A percentile compares a stretch with the other conserved stretches of the same genome.
These are phyloP conservation scores for Cyclocybe aegerita DNA, from an alignment of 768 basidiomycete species.

Conservation along the genomic window DNA sequence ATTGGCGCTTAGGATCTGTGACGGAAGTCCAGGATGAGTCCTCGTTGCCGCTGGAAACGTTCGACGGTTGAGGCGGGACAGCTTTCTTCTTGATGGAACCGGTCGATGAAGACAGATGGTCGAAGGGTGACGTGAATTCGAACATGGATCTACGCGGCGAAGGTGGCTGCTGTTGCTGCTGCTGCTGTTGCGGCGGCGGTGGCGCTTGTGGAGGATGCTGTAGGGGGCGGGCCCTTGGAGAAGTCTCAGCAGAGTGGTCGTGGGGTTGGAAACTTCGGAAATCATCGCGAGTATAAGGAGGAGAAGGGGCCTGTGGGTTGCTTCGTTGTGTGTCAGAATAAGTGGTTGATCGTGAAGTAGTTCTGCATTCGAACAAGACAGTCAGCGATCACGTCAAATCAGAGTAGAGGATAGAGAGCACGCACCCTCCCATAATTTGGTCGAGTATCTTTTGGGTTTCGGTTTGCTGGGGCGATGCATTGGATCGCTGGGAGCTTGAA, in stretches of 20 bases:
- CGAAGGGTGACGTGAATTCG: constrained; percentile 83
- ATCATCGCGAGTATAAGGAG: constrained; percentile 50
- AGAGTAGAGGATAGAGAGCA: constrained; percentile 20
- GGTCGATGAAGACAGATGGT: constrained; percentile 62
- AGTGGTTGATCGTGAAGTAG: constrained; percentile 44
- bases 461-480: constrained; percentile 55
- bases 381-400: constrained; percentile 18
- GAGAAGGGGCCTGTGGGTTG: constrained; percentile 41
- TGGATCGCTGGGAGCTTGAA: constrained; percentile 49
- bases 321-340: constrained; percentile 48
- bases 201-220: constrained; percentile 24
- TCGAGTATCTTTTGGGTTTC: constrained; percentile 78
- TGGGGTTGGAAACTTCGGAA: constrained; percentile 42
- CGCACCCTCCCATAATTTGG: constrained; percentile 81
- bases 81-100: constrained; percentile 67
- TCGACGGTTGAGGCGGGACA: constrained; percentile 45
- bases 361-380: constrained; percentile 30
- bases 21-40: constrained; percentile 58
- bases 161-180: constrained; percentile 52
- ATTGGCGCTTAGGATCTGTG: constrained; percentile 73
- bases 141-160: constrained; percentile 82
- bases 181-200: constrained; percentile 25
- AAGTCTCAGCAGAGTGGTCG: constrained; percentile 39
- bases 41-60: constrained; percentile 47
- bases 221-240: constrained; percentile 34